phyloP scores from a whole-genome alignment of 1,284 basidiomycete species.

The Vanrija sp. region DNA sequence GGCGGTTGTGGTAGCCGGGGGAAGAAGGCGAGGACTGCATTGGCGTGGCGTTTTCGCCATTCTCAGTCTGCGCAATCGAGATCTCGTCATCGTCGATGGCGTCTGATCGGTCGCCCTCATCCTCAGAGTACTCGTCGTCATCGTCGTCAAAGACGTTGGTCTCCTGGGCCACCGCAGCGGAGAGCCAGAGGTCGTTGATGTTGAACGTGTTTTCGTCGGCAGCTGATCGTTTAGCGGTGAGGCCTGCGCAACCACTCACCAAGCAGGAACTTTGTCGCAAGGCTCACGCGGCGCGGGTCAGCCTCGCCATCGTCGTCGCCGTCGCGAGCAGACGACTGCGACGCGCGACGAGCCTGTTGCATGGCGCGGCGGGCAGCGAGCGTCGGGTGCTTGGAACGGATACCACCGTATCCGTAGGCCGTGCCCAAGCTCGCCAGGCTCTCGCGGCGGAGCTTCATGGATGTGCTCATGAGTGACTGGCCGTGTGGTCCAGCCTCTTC shows the following conservation, averaged over 20 bases:
- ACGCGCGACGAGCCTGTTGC: slow-evolving; percentile 42
- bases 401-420: slow-evolving; percentile 44
- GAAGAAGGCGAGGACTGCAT: slow-evolving; percentile 8
- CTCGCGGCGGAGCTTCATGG: slow-evolving; percentile 16
- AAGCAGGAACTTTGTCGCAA: slow-evolving; percentile 84
- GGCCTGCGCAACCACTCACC: slow-evolving; percentile 22
- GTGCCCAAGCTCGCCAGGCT: slow-evolving; percentile 40
- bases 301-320: slow-evolving; percentile 23
- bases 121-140: slow-evolving; percentile 37
- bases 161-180: slow-evolving; percentile 49
- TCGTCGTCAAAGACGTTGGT: slow-evolving; percentile 50
- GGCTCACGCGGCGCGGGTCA: slow-evolving; percentile 44
- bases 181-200: slow-evolving; percentile 51
- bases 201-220: slow-evolving; percentile 51
- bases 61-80: slow-evolving; percentile 20
- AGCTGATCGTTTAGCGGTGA: slow-evolving; percentile 18
- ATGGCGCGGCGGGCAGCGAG: slow-evolving; percentile 45
- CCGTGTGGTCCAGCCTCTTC: slow-evolving; percentile 1
- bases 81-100: slow-evolving; percentile 17
- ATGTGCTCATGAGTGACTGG: neutral
- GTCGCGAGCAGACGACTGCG: slow-evolving; percentile 26
- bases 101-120: slow-evolving; percentile 16
- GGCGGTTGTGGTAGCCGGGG: slow-evolving; percentile 11
- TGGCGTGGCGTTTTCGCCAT: neutral
- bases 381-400: slow-evolving; percentile 50